Evolutionary conservation across 2,329 filamentous ascomycete species (phyloP).

Genomic region (Colletotrichum sp.): DNA sequence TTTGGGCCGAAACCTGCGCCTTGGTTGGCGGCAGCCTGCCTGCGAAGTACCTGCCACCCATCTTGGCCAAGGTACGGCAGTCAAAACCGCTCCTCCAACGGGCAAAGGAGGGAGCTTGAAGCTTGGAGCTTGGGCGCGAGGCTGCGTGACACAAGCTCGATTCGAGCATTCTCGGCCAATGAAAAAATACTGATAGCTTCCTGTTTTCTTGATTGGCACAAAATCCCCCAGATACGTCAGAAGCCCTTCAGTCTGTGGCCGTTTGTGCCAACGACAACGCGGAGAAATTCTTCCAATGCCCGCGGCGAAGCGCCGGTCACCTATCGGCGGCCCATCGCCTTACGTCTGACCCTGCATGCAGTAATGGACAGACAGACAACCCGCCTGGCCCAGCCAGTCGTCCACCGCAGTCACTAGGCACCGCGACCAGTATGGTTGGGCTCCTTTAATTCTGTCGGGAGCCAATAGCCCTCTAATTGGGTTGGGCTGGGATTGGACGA

Average conservation of each 20-base stretch:
- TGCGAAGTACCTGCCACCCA: background rate
- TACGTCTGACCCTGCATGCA: constrained; percentile 23
- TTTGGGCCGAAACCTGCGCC: constrained; percentile 12
- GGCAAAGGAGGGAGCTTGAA: background rate
- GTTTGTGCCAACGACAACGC: background rate
- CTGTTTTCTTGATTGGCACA: constrained; percentile 12
- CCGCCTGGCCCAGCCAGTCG: background rate
- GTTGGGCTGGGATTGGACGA: constrained; percentile 21
- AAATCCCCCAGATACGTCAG: background rate
- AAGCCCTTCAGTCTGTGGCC: background rate
- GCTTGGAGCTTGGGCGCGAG: constrained; percentile 5
- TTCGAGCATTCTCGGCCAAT: background rate
- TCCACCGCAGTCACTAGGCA: background rate
- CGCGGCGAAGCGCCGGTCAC: background rate
- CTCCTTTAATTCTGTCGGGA: constrained; percentile 9
- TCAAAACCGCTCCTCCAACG: background rate
- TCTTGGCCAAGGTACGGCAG: background rate
- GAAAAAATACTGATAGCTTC: background rate
- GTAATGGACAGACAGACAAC: background rate
- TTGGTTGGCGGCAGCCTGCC: background rate
- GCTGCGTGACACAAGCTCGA: constrained; percentile 13
- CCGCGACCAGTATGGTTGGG: background rate
- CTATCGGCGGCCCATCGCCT: constrained; percentile 22
- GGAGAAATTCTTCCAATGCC: constrained; percentile 21
- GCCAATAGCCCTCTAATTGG: constrained; percentile 20